Percentiles rank a stretch among this genome's conserved stretches.
Conservation (phyloP, 139 green algal genomes). For the Picochlorum sp. region DNA sequence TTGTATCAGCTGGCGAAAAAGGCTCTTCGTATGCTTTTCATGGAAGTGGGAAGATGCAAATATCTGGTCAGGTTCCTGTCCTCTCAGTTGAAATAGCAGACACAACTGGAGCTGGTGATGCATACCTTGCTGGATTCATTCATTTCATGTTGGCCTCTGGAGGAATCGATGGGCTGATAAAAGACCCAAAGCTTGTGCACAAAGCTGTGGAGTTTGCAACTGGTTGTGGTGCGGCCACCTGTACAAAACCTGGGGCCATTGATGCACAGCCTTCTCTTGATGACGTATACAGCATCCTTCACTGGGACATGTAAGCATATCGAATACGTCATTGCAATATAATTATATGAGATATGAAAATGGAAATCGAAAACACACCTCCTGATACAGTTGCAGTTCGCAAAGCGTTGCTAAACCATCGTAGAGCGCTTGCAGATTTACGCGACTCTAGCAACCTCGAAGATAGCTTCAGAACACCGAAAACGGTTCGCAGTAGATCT, state of each 20-base stretch:
- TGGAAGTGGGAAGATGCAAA: constrained; percentile 32
- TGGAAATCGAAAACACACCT: constrained; percentile 10
- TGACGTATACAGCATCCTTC: constrained; percentile 16
- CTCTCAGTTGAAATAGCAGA: constrained; percentile 62
- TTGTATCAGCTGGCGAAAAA: constrained; percentile 69
- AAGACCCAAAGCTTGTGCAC: constrained; percentile 33
- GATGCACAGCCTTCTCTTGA: constrained; percentile 54
- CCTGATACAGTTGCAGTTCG: constrained; percentile 22
- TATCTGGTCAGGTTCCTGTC: constrained; percentile 52
- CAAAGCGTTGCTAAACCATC: constrained; percentile 12
- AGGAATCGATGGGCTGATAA: constrained; percentile 45
- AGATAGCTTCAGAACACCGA: too few relatives aligned
- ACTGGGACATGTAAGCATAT: too few relatives aligned
- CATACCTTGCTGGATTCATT: constrained; percentile 56
- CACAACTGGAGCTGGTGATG: constrained; percentile 84
- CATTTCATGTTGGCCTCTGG: constrained; percentile 41
- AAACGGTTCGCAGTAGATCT: not conserved
- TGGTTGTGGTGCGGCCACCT: constrained; percentile 52
- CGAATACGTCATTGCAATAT: not conserved
- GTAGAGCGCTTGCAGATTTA: constrained; percentile 5
- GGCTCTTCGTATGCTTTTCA: constrained; percentile 68
- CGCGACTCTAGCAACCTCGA: not conserved
- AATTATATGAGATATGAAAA: not conserved
- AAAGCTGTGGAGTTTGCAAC: constrained; percentile 52
- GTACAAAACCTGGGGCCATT: constrained; percentile 63